These are phyloP conservation scores for Calonectria naviculata DNA, from an alignment of 2,329 filamentous ascomycete genomes.

Conservation along the genomic window DNA sequence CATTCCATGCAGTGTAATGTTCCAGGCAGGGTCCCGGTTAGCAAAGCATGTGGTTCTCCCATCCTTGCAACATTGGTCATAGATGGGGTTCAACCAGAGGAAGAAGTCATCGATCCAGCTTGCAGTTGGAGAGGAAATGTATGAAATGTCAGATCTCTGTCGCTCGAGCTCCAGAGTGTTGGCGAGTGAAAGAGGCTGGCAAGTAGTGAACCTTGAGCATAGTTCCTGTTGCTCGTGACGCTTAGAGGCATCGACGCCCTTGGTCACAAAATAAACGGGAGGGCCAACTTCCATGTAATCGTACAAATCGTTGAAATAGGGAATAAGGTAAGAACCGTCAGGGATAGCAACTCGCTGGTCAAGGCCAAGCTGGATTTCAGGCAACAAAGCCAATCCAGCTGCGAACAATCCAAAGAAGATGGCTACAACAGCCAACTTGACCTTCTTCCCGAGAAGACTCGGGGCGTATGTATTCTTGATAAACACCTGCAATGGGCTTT, in stretches of 20 bases:
- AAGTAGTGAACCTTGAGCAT: conserved; percentile 92
- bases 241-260: conserved; percentile 81
- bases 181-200: conserved; percentile 83
- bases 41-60: conserved; percentile 81
- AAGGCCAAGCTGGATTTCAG: conserved; percentile 85
- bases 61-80: conserved; percentile 78
- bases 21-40: conserved; percentile 83
- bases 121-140: conserved; percentile 87
- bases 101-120: conserved; percentile 99
- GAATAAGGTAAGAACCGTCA: conserved; percentile 92
- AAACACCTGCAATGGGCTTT: conserved; percentile 85
- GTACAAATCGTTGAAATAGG: conserved; percentile 97
- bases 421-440: conserved; percentile 80
- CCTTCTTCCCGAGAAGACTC: conserved; percentile 79
- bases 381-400: conserved; percentile 85
- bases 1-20: conserved; percentile 90
- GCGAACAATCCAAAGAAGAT: conserved; percentile 91
- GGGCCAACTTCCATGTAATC: conserved; percentile 91
- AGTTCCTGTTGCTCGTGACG: conserved; percentile 83
- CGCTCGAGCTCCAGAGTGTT: conserved; percentile 95
- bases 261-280: conserved; percentile 95
- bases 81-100: conserved; percentile 91
- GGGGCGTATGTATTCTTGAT: conserved; percentile 93
- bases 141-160: conserved; percentile 88
- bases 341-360: conserved; percentile 97